Evolutionary conservation across 768 basidiomycete genomes (phyloP).

Genomic region (Termitomyces sp.): DNA sequence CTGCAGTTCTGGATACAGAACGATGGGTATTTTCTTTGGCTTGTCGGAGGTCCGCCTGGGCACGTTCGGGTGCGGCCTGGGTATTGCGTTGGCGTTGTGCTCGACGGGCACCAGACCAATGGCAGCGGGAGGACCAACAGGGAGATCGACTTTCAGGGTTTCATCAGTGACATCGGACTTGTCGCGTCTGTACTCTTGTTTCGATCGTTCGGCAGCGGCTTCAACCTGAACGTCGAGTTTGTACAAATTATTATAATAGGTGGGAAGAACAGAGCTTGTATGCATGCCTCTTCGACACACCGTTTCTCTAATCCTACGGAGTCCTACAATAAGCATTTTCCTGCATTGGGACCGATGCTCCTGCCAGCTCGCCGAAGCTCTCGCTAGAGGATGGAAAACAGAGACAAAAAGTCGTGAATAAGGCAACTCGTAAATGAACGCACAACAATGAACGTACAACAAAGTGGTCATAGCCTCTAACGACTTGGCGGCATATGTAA

Average conservation of each 20-base stretch:
- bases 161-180: constrained; percentile 61
- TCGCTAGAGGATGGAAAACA: constrained; percentile 4
- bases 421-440: background rate
- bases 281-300: constrained; percentile 57
- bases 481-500: constrained; percentile 74
- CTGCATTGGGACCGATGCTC: constrained; percentile 19
- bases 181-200: constrained; percentile 51
- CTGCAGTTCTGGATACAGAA: background rate
- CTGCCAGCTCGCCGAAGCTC: constrained; percentile 10
- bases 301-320: constrained; percentile 54
- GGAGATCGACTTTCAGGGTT: constrained; percentile 61
- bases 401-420: constrained; percentile 7
- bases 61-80: constrained; percentile 1
- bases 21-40: background rate
- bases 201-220: constrained; percentile 57
- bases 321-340: constrained; percentile 68
- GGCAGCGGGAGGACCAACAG: constrained; percentile 26
- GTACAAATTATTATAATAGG: no score
- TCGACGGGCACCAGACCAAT: background rate
- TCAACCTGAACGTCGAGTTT: constrained; percentile 44
- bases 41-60: background rate
- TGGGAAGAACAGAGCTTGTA: background rate
- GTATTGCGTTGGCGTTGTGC: constrained; percentile 1
- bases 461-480: constrained; percentile 78
- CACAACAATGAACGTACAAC: constrained; percentile 32